These are phyloP conservation scores for Fomitiporia mediterranea DNA, from an alignment of 1,284 basidiomycete species.

Conservation along the genomic window DNA sequence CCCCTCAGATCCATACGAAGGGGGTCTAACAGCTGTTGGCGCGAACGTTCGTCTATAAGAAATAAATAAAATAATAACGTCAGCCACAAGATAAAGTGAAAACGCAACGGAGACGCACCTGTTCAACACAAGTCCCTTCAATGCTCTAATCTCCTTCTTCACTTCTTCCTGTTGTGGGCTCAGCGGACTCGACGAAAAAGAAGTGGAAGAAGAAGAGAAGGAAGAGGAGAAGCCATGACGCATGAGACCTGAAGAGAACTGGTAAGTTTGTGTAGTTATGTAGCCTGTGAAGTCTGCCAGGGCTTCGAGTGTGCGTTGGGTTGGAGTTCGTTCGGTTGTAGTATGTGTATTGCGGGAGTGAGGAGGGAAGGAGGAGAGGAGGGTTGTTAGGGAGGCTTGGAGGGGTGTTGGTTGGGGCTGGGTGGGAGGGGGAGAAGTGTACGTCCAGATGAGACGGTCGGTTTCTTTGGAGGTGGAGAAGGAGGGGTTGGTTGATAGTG, in stretches of 20 bases:
- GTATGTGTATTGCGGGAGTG: no score
- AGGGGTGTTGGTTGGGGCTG: constrained; percentile 39
- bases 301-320: constrained; percentile 52
- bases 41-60: constrained; percentile 10
- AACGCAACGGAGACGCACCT: constrained; percentile 31
- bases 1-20: not conserved
- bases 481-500: constrained; percentile 47
- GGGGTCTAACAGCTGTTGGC: constrained; percentile 2
- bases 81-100: not conserved
- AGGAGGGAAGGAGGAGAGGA: constrained; percentile 44
- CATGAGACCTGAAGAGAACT: constrained; percentile 33
- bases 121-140: constrained; percentile 66
- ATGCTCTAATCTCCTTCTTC: constrained; percentile 55
- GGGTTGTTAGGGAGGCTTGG: constrained; percentile 40
- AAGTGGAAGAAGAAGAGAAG: not conserved
- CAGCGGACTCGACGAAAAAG: constrained; percentile 25
- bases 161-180: constrained; percentile 56
- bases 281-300: constrained; percentile 64
- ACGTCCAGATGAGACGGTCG: constrained; percentile 46
- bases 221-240: constrained; percentile 19
- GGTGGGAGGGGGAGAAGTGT: constrained; percentile 37
- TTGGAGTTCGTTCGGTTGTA: constrained; percentile 24
- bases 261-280: constrained; percentile 57
- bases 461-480: constrained; percentile 37
- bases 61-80: constrained; percentile 21